Evolutionary conservation across 345 rosid genomes (phyloP).

Genomic region (Arabidopsis arenosa): DNA sequence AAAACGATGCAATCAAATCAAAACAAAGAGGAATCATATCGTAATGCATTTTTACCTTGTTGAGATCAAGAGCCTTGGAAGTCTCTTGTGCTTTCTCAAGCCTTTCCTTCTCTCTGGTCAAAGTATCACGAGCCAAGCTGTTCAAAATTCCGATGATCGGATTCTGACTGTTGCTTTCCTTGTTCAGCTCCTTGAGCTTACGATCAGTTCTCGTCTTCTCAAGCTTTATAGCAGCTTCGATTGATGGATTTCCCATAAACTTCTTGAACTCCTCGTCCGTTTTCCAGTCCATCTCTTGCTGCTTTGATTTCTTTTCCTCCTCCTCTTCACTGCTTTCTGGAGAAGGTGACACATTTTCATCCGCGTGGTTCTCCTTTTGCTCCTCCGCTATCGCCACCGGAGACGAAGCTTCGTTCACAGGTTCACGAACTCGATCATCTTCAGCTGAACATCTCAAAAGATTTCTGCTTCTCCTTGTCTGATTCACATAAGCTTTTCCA

Average conservation of each 20-base stretch:
- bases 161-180: slow-evolving; percentile 55
- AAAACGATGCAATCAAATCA: slow-evolving; percentile 9
- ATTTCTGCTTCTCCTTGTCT: slow-evolving; percentile 17
- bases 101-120: slow-evolving; percentile 77
- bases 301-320: slow-evolving; percentile 52
- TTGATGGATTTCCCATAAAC: slow-evolving; percentile 95
- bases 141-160: slow-evolving; percentile 62
- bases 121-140: slow-evolving; percentile 61
- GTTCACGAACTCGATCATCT: slow-evolving; percentile 53
- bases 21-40: slow-evolving; percentile 21
- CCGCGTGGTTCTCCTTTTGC: slow-evolving; percentile 32
- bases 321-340: slow-evolving; percentile 40
- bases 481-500: neutral
- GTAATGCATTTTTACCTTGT: slow-evolving; percentile 56
- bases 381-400: slow-evolving; percentile 56
- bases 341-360: slow-evolving; percentile 34
- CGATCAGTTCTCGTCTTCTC: slow-evolving; percentile 95
- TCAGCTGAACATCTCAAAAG: slow-evolving; percentile 49
- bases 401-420: slow-evolving; percentile 41
- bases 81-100: slow-evolving; percentile 86
- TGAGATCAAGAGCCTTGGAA: slow-evolving; percentile 92
- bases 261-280: slow-evolving; percentile 92
- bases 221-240: slow-evolving; percentile 93
- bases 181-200: slow-evolving; percentile 82
- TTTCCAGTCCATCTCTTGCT: slow-evolving; percentile 94